Evolutionary conservation across 2,329 filamentous ascomycete genomes (phyloP).

Genomic region (Geosmithia flava): DNA sequence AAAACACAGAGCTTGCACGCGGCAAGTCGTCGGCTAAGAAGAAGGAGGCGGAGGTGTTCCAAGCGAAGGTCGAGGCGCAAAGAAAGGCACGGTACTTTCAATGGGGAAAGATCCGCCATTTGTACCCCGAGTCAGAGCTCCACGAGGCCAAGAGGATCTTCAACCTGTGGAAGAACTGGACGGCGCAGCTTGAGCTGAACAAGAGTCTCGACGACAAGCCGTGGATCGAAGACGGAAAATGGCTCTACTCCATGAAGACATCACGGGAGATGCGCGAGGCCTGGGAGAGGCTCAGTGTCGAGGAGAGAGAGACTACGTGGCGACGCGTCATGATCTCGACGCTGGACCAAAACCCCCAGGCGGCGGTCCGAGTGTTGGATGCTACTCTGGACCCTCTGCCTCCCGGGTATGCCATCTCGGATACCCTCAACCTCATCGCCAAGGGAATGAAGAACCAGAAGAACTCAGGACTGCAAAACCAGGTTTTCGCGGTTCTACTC

Average conservation of each 20-base stretch:
- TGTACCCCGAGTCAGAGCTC: conserved; percentile 10
- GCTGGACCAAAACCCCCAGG: conserved; percentile 17
- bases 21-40: neutral
- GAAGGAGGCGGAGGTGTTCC: neutral
- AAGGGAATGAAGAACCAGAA: conserved; percentile 1
- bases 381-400: conserved; percentile 22
- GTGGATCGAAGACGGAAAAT: conserved; percentile 13
- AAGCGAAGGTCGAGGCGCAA: neutral
- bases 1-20: neutral
- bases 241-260: conserved; percentile 15
- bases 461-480: neutral
- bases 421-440: conserved; percentile 19
- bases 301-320: conserved; percentile 16
- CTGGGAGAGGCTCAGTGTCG: conserved; percentile 16
- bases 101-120: conserved; percentile 19
- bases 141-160: conserved; percentile 6
- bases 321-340: conserved; percentile 21
- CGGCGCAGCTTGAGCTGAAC: neutral
- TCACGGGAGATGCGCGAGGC: conserved; percentile 16
- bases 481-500: neutral
- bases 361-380: conserved; percentile 17
- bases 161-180: conserved; percentile 1
- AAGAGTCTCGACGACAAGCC: neutral
- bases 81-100: conserved; percentile 8
- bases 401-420: conserved; percentile 23